Evolutionary conservation across 164 flowering plant species (phyloP), one percentile per base, ranked within the genome.

Genomic region (Houttuynia cordata): DNA sequence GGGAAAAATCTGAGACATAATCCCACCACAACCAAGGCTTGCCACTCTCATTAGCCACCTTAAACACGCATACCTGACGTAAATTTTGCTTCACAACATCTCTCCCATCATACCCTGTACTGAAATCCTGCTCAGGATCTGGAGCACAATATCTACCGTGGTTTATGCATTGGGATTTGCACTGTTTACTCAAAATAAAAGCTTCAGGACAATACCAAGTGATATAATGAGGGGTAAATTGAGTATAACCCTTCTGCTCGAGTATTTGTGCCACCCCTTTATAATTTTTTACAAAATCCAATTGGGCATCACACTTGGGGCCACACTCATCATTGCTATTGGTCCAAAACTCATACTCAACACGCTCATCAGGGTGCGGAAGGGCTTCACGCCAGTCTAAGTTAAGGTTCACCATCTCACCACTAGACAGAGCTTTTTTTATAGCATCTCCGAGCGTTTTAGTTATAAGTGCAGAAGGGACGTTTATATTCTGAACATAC

Each of bases 1-100:
- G 82, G 10, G 88, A 57, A 78, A 92, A 92, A 64, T 92, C 98
- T 45, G 97, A 80, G 1, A 87, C 97, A 76, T 92, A 92, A 64
- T 92, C 98, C 98, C 98, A 92, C 98, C 98, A 92, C 63, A 81
- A 73, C 98, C 98, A 89, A 8, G 98, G 88, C 66, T 79, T 89
- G 30, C 86, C 83, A 66, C 71, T 81, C 69, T 92, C 91, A 71
- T 83, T 88, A 30, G 96, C 88, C 63, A 87, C 88, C 71, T 80
- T 92, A 65, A 59, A 85, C 61, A 89, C 74, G 74, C 98, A 89
- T 30, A 74, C 83, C 76, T 92, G 93, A n/a, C 89, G 82, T 57
- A 92, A 73, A 70, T 92, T 92, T 64, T 92, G 88, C 67, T 84
- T 67, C 49, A 92, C 96, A 47, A 92, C 98, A 73, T 92, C 98